Percentiles rank a stretch among this genome's conserved stretches.
Conservation (phyloP, 2,329 filamentous ascomycete genomes). For the Aspergillus hiratsukae region DNA sequence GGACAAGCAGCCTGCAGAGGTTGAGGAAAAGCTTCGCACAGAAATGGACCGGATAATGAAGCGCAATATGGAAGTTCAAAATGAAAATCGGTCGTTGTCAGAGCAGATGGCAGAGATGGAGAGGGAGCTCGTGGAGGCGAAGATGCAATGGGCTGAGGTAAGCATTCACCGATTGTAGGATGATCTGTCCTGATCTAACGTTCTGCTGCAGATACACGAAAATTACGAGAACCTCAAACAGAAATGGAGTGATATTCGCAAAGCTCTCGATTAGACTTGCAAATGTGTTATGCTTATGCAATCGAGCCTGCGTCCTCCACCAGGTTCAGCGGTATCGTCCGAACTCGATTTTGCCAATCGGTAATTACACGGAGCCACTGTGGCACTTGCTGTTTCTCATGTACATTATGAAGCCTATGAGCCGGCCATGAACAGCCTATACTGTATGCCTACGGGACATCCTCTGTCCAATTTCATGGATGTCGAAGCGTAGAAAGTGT, state of each 20-base stretch:
- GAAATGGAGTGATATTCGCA: constrained; percentile 70
- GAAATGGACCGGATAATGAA: constrained; percentile 93
- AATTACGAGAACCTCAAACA: constrained; percentile 67
- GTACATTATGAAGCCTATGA: background rate
- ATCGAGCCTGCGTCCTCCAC: background rate
- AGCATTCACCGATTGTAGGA: constrained; percentile 27
- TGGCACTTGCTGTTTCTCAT: background rate
- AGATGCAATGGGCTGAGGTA: constrained; percentile 95
- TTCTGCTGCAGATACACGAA: constrained; percentile 56
- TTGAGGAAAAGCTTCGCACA: constrained; percentile 73
- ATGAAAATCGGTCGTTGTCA: constrained; percentile 83
- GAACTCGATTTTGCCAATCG: background rate
- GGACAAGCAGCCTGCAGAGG: constrained; percentile 81
- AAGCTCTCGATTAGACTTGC: constrained; percentile 44
- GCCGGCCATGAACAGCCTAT: background rate
- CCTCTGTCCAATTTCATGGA: background rate
- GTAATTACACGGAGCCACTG: background rate
- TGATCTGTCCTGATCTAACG: constrained; percentile 8
- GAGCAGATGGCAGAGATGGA: constrained; percentile 90
- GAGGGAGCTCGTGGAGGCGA: constrained; percentile 84
- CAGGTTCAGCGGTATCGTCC: background rate
- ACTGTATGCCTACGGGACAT: background rate
- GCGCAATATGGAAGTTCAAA: constrained; percentile 86
- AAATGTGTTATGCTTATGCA: background rate
- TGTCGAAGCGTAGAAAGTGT: background rate